Evolutionary conservation across 306 rosid species (phyloP).

Genomic region (Biancaea sappan): DNA sequence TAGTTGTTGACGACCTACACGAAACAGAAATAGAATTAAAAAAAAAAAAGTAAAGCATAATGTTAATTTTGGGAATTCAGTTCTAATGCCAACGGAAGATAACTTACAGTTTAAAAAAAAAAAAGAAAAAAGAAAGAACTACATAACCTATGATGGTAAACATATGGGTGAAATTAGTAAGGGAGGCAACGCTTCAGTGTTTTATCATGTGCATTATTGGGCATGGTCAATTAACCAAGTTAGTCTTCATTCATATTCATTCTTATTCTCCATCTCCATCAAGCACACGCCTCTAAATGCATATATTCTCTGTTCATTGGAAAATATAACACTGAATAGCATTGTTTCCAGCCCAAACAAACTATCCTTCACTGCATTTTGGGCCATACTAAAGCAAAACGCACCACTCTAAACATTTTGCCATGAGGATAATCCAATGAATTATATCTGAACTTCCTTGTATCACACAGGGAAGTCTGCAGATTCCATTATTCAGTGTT

Average conservation of each 20-base stretch:
- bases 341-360: background rate
- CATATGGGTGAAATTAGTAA: background rate
- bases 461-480: no score
- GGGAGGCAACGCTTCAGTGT: conserved; percentile 24
- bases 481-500: no score
- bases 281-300: background rate
- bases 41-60: conserved; percentile 12
- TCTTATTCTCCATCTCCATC: background rate
- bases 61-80: conserved; percentile 7
- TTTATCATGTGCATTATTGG: background rate
- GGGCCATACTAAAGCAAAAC: background rate
- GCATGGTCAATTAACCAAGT: background rate
- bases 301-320: background rate
- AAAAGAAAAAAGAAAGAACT: background rate
- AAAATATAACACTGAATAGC: background rate
- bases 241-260: background rate
- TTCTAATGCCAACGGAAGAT: conserved; percentile 10
- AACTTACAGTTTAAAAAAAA: no score
- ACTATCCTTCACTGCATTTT: conserved; percentile 3
- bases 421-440: conserved; percentile 6
- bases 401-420: background rate
- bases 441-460: background rate
- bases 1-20: conserved; percentile 73
- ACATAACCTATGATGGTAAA: conserved; percentile 1
- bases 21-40: conserved; percentile 27